Evolutionary conservation across 2,329 filamentous ascomycete species (phyloP).

Genomic region (Septoria linicola): DNA sequence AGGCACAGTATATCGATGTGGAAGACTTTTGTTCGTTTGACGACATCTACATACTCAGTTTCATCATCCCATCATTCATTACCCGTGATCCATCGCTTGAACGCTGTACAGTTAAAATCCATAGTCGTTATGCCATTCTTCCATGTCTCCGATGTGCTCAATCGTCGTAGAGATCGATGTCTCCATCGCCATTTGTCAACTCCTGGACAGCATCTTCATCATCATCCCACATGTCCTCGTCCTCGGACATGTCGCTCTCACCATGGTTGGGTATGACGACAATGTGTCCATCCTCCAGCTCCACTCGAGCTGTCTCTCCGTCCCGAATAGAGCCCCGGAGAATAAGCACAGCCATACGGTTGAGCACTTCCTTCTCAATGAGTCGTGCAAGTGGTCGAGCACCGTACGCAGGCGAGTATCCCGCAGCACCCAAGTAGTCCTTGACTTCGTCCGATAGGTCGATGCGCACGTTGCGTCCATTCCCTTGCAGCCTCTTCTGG

Average conservation of each 20-base stretch:
- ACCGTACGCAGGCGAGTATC: slow-evolving; percentile 94
- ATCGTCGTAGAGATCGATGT: slow-evolving; percentile 63
- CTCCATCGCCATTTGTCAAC: slow-evolving; percentile 49
- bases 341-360: slow-evolving; percentile 87
- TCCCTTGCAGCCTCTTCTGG: slow-evolving; percentile 82
- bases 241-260: slow-evolving; percentile 55
- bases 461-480: slow-evolving; percentile 82
- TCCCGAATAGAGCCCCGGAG: slow-evolving; percentile 81
- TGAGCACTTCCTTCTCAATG: slow-evolving; percentile 96
- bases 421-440: slow-evolving; percentile 86
- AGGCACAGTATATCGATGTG: neutral
- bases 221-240: slow-evolving; percentile 66
- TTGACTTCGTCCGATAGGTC: slow-evolving; percentile 81
- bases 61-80: slow-evolving; percentile 7
- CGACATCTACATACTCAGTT: neutral
- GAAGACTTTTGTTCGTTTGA: neutral
- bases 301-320: slow-evolving; percentile 77
- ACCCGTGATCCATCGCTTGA: slow-evolving; percentile 18
- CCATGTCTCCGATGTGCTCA: slow-evolving; percentile 13
- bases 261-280: slow-evolving; percentile 82
- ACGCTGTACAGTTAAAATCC: slow-evolving; percentile 21
- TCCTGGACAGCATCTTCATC: slow-evolving; percentile 75
- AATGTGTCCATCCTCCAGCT: slow-evolving; percentile 76
- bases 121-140: slow-evolving; percentile 5
- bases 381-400: slow-evolving; percentile 83